phyloP scores from a whole-genome alignment of 2,329 filamentous ascomycete species.

The Phialophora macrospora region DNA sequence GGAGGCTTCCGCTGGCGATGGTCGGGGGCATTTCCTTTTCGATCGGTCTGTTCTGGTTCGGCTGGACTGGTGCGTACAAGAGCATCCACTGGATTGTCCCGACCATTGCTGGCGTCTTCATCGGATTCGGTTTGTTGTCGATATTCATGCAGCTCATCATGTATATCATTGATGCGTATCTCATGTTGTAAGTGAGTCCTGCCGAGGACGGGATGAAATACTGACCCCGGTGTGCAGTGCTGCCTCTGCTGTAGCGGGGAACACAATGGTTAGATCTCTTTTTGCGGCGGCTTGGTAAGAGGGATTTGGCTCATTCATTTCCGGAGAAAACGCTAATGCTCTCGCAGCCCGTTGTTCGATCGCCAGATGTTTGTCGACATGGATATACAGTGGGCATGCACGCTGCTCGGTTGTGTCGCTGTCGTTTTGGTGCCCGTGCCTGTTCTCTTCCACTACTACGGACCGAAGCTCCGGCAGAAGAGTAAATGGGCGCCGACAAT shows the following conservation, averaged over 20 bases:
- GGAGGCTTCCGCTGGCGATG: slow-evolving; percentile 57
- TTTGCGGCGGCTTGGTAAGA: slow-evolving; percentile 51
- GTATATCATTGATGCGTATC: slow-evolving; percentile 51
- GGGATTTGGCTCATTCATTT: no score
- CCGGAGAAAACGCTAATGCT: background rate
- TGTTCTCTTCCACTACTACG: slow-evolving; percentile 52
- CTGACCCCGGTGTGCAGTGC: slow-evolving; percentile 45
- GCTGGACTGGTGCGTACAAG: slow-evolving; percentile 59
- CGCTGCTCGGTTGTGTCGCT: slow-evolving; percentile 52
- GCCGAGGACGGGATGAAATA: slow-evolving; percentile 49
- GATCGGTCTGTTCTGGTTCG: slow-evolving; percentile 63
- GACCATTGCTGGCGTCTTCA: slow-evolving; percentile 51
- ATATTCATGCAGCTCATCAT: slow-evolving; percentile 49
- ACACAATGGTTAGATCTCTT: slow-evolving; percentile 53
- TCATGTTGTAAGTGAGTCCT: slow-evolving; percentile 49
- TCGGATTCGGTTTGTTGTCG: slow-evolving; percentile 48
- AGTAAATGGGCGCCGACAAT: slow-evolving; percentile 55
- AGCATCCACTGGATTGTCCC: slow-evolving; percentile 54
- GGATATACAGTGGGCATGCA: slow-evolving; percentile 55
- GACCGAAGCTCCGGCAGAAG: slow-evolving; percentile 45
- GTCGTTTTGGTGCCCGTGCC: slow-evolving; percentile 51
- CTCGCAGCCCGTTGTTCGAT: slow-evolving; percentile 52
- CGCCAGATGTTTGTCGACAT: slow-evolving; percentile 51
- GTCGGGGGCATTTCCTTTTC: slow-evolving; percentile 58
- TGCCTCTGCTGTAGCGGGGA: slow-evolving; percentile 51